A percentile compares a stretch with the other conserved stretches of the same genome.
Evolutionary conservation across 169 alveolate genomes (phyloP).

Genomic region (Eimeria praecox): DNA sequence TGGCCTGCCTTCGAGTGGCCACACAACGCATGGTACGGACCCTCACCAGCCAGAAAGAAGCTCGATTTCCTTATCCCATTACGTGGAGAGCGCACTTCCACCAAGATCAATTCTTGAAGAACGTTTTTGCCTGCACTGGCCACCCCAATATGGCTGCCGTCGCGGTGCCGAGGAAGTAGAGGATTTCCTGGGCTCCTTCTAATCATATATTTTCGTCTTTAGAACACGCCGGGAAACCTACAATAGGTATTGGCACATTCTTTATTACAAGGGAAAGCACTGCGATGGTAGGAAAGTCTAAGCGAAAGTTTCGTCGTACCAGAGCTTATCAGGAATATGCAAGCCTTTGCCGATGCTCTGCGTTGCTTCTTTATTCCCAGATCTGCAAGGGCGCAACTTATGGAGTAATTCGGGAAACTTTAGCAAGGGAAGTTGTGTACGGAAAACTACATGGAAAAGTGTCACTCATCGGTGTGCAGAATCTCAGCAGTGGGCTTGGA

Average conservation of each 20-base stretch:
- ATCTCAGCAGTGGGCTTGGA: background rate
- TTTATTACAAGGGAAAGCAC: background rate
- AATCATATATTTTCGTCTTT: background rate
- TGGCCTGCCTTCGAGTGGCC: too few relatives aligned
- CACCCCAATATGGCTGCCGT: background rate
- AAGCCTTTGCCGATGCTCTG: background rate
- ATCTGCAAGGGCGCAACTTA: background rate
- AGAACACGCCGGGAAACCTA: background rate
- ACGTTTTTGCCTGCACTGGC: too few relatives aligned
- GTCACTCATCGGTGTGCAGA: background rate
- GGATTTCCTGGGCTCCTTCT: background rate
- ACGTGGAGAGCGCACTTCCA: too few relatives aligned
- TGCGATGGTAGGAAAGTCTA: background rate
- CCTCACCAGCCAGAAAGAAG: too few relatives aligned
- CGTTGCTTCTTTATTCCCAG: background rate
- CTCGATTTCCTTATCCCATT: too few relatives aligned
- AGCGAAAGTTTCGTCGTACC: background rate
- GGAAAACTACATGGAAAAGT: background rate
- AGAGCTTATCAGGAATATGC: background rate
- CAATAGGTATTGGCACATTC: background rate
- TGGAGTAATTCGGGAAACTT: background rate
- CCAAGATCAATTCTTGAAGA: too few relatives aligned
- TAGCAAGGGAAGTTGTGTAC: background rate
- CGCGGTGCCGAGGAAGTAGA: background rate
- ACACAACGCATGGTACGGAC: too few relatives aligned